Evolutionary conservation across 78 protist genomes (phyloP).

Genomic region (Abeoforma whisleri): DNA sequence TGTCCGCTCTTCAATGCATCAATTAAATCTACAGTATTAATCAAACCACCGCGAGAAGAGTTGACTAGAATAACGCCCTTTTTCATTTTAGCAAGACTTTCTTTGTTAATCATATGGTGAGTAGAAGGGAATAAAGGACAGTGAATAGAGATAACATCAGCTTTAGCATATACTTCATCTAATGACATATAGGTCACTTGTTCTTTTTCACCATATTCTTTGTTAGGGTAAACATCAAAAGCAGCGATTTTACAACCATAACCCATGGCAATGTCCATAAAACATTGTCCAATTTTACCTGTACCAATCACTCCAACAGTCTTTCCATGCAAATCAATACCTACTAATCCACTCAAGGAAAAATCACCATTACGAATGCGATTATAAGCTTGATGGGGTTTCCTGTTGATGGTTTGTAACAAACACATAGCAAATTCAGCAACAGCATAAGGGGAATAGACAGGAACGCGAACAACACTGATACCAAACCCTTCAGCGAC

Average conservation of each 20-base stretch:
- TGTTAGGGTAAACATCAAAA: conserved; percentile 29
- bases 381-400: conserved; percentile 55
- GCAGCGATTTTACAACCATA: conserved; percentile 47
- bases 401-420: conserved; percentile 58
- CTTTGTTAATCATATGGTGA: conserved; percentile 54
- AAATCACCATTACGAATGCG: conserved; percentile 67
- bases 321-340: conserved; percentile 60
- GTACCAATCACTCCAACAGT: conserved; percentile 31
- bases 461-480: conserved; percentile 65
- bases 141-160: conserved; percentile 69
- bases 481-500: conserved; percentile 55
- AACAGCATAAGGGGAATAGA: conserved; percentile 73
- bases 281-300: conserved; percentile 1
- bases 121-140: conserved; percentile 49
- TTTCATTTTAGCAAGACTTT: conserved; percentile 58
- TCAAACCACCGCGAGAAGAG: conserved; percentile 68
- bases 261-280: conserved; percentile 29
- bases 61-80: conserved; percentile 65
- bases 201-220: background rate
- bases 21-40: conserved; percentile 61
- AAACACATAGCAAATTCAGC: conserved; percentile 73
- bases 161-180: conserved; percentile 41
- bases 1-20: conserved; percentile 55
- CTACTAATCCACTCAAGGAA: conserved; percentile 58
- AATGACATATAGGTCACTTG: conserved; percentile 37